A percentile compares a stretch with the other conserved stretches of the same genome.
phyloP scores from a whole-genome alignment of 2,329 filamentous ascomycete genomes.

The Botryotinia calthae region DNA sequence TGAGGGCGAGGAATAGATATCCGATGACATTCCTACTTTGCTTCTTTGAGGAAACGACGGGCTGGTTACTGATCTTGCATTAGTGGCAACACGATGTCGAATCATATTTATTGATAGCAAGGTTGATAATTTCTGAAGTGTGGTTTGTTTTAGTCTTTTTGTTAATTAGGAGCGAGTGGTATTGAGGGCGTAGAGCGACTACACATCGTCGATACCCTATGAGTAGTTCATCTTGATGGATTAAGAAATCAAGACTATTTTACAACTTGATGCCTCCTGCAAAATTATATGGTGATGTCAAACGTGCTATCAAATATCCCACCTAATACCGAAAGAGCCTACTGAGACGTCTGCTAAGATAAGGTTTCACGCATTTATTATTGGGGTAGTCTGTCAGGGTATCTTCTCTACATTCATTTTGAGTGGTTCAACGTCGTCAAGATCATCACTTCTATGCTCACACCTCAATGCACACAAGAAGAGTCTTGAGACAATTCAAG shows the following conservation, averaged over 20 bases:
- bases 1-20: conserved; percentile 60
- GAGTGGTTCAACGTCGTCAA: background rate
- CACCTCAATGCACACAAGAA: background rate
- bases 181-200: conserved; percentile 29
- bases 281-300: background rate
- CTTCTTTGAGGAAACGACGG: conserved; percentile 23
- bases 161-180: conserved; percentile 28
- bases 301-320: background rate
- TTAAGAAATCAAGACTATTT: conserved; percentile 33
- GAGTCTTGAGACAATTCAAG: background rate
- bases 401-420: background rate
- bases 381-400: background rate
- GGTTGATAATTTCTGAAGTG: conserved; percentile 30
- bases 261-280: background rate
- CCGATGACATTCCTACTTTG: conserved; percentile 21
- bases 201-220: conserved; percentile 32
- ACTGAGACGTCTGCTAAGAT: background rate
- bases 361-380: background rate
- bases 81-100: conserved; percentile 31
- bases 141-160: conserved; percentile 25
- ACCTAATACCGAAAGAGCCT: background rate
- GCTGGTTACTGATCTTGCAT: conserved; percentile 23
- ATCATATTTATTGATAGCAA: conserved; percentile 30
- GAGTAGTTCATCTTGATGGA: conserved; percentile 31
- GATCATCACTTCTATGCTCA: background rate